Evolutionary conservation across 805 yeast species (phyloP), one percentile per base, ranked within the genome.

Genomic region (Wickerhamomyces rabaulensis): DNA sequence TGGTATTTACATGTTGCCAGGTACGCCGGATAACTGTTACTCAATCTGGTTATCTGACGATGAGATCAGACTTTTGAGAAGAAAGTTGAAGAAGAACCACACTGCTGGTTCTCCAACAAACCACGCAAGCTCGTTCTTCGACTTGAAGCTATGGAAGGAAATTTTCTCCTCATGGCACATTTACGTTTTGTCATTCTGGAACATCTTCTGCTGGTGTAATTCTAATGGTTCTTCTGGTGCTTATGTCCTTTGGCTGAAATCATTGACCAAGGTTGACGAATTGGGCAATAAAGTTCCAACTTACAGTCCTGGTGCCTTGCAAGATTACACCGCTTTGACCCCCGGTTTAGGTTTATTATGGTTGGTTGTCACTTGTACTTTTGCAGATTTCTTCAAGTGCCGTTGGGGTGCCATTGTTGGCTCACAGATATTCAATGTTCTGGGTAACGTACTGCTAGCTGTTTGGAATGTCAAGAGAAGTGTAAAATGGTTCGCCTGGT

Each of bases 111-210:
- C 20, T 17, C 22, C 22, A 17, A 10, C 12, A 15, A 35, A 35
- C 9, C 10, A 17, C 13, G 60, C 66, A 2, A 69, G 59, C 2
- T 52, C 56, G 52, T 26, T 60, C 74, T 56, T 72, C 76, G 70
- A 73, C 52, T 50, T 56, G 47, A 58, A 69, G 9, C 63, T 71
- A 20, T 83, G 88, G 87, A 71, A 67, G 42, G 66, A 68, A 17
- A 73, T 80, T 17, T 63, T 82, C 41, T 62, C 71, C 6, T 68
- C 76, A 27, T 81, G 87, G 84, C 79, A 79, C 51, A 58, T 83
- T 40, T 81, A 79, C 54, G 69, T 78, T 3, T 62, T 83, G 31
- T 57, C 76, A 4, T 50, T 78, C 7, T 77, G 78, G 71, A 73
- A 76, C 52, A 67, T 79, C 31, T 69, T 80, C 56, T 75, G 81